Conservation (phyloP, 2,329 filamentous ascomycete genomes). For the Cladosporium oxysporum region DNA sequence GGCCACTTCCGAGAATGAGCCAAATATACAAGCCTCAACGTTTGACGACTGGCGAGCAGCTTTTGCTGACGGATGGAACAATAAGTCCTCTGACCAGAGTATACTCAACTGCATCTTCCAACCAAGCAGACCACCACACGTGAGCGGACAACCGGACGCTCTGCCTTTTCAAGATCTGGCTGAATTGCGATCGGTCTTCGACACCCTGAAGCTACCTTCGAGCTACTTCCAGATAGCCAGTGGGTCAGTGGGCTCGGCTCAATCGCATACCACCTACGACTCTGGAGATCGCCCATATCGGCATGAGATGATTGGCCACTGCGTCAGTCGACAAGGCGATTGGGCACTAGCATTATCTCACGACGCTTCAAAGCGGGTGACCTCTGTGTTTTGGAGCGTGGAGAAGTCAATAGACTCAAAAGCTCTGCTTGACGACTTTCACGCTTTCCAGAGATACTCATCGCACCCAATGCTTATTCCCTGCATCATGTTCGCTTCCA, state of each 20-base stretch:
- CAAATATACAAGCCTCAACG: neutral
- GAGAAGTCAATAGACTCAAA: conserved; percentile 19
- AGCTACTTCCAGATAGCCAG: conserved; percentile 25
- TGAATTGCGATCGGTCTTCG: conserved; percentile 17
- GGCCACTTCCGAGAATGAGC: neutral
- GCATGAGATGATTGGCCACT: conserved; percentile 24
- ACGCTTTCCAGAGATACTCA: conserved; percentile 16
- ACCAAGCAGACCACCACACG: conserved; percentile 21
- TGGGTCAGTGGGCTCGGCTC: conserved; percentile 21
- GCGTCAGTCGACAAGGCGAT: conserved; percentile 26
- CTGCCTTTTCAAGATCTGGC: conserved; percentile 22
- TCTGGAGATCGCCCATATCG: neutral
- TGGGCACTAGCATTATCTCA: conserved; percentile 27
- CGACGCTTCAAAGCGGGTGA: conserved; percentile 10
- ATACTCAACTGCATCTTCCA: conserved; percentile 23
- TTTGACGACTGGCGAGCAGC: neutral
- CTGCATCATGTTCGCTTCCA: conserved; percentile 26
- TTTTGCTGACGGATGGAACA: neutral
- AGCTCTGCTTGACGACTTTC: conserved; percentile 20
- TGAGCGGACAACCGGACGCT: conserved; percentile 22
- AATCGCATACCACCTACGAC: conserved; percentile 5
- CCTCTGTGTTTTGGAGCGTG: conserved; percentile 25
- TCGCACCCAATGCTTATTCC: conserved; percentile 28
- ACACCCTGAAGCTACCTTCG: conserved; percentile 21
- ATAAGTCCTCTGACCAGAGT: neutral